Evolutionary conservation across 495 filamentous ascomycete genomes (phyloP).

Genomic region (Polyplosphaeria fusca): DNA sequence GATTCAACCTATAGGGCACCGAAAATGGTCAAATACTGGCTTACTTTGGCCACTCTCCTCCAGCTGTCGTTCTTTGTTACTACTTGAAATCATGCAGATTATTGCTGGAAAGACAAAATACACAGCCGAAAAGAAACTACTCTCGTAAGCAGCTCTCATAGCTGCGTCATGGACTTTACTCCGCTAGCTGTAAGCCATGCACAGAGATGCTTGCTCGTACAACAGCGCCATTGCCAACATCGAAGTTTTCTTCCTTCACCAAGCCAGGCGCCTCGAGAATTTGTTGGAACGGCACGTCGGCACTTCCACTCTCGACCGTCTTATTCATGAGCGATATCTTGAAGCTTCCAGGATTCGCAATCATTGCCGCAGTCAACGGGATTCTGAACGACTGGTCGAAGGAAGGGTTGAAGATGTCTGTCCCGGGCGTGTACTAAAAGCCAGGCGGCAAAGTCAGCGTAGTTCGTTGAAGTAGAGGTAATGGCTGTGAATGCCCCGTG

Average conservation of each 20-base stretch:
- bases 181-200: constrained; percentile 22
- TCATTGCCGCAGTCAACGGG: constrained; percentile 37
- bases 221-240: constrained; percentile 38
- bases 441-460: too few relatives aligned
- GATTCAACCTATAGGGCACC: too few relatives aligned
- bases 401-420: constrained; percentile 46
- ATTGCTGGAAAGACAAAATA: too few relatives aligned
- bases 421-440: constrained; percentile 41
- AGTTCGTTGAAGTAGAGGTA: too few relatives aligned
- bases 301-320: constrained; percentile 35
- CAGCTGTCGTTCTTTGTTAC: too few relatives aligned
- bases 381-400: constrained; percentile 44
- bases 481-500: too few relatives aligned
- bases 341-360: constrained; percentile 32
- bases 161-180: neutral
- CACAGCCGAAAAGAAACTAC: too few relatives aligned
- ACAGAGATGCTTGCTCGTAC: constrained; percentile 39
- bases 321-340: constrained; percentile 41
- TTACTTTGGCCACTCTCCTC: too few relatives aligned
- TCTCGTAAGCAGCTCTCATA: too few relatives aligned
- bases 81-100: too few relatives aligned
- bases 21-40: too few relatives aligned
- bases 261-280: constrained; percentile 38
- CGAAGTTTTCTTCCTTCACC: constrained; percentile 38
- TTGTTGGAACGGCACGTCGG: constrained; percentile 42